phyloP scores from a whole-genome alignment of 495 filamentous ascomycete genomes.

The Platismatia glauca region DNA sequence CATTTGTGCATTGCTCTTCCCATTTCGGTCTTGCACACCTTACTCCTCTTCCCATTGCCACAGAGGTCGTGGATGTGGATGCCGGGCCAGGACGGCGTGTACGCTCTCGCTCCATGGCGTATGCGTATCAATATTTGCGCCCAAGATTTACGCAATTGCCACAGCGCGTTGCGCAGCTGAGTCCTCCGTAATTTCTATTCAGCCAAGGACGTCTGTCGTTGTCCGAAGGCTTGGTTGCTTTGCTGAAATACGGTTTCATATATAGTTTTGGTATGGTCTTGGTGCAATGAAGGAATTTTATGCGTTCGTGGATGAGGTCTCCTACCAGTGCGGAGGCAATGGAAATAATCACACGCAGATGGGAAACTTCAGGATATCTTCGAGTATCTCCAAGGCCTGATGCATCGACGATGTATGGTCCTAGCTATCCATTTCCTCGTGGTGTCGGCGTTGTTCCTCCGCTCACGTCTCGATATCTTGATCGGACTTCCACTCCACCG shows the following conservation, averaged over 20 bases:
- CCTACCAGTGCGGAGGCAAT: too few relatives aligned
- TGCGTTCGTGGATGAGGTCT: background rate
- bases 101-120: constrained; percentile 15
- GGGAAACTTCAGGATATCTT: background rate
- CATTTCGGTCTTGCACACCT: background rate
- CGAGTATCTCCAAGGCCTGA: too few relatives aligned
- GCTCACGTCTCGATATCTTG: too few relatives aligned
- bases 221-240: constrained; percentile 17
- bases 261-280: background rate
- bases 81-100: constrained; percentile 16
- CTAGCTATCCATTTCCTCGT: too few relatives aligned
- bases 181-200: constrained; percentile 20
- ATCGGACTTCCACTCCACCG: too few relatives aligned
- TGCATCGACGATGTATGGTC: too few relatives aligned
- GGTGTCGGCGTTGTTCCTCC: too few relatives aligned
- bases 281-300: background rate
- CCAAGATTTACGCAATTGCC: constrained; percentile 18
- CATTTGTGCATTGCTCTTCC: background rate
- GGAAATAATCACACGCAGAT: background rate
- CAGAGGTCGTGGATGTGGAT: background rate
- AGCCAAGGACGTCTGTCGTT: constrained; percentile 11
- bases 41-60: background rate
- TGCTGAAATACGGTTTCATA: constrained; percentile 9
- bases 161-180: constrained; percentile 16
- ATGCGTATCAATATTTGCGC: constrained; percentile 17